A percentile compares a stretch with the other conserved stretches of the same genome.
These are phyloP conservation scores for Biscutella laevigata DNA, from an alignment of 441 rosid species.

Conservation along the genomic window DNA sequence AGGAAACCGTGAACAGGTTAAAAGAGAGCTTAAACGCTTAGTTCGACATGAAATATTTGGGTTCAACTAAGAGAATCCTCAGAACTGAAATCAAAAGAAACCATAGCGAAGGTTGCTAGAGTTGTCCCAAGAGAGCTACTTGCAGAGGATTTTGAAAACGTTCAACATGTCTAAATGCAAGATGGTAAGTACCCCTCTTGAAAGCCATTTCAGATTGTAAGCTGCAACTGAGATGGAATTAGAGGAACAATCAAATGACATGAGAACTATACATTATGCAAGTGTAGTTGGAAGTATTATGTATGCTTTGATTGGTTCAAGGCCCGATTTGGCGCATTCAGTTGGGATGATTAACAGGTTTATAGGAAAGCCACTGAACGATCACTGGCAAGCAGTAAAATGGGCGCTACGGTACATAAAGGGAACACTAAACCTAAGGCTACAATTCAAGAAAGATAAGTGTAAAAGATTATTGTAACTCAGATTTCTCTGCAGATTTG, in stretches of 20 bases:
- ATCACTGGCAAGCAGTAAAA: neutral
- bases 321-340: neutral
- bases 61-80: neutral
- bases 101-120: too few species aligned
- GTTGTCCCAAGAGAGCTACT: neutral
- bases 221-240: neutral
- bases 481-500: too few species aligned
- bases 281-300: neutral
- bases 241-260: neutral
- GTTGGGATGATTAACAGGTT: neutral
- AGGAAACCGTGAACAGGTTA: accelerated
- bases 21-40: neutral
- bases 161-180: neutral
- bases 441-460: too few species aligned
- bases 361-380: neutral
- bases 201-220: neutral
- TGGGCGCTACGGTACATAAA: neutral
- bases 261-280: neutral
- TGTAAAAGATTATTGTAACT: too few species aligned
- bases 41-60: neutral
- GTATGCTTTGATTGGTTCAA: neutral
- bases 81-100: neutral
- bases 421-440: neutral
- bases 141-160: neutral
- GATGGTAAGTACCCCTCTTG: neutral